Evolutionary conservation across 371 early-diverging fungal genomes (phyloP).

Genomic region (Conidiobolus incongruus): DNA sequence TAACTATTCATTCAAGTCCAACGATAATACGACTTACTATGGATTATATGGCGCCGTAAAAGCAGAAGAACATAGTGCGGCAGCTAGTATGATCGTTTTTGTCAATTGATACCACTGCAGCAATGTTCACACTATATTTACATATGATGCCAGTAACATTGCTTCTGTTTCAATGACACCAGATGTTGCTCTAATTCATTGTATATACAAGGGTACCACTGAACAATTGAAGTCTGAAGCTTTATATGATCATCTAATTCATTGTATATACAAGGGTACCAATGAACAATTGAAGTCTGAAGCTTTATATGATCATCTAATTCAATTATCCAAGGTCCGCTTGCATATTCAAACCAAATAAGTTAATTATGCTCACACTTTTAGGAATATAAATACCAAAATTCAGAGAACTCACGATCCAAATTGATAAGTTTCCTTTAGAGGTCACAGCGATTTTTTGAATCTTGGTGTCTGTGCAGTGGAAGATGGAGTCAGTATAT

Average conservation of each 20-base stretch:
- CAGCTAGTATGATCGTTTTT: conserved; percentile 21
- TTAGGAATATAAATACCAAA: conserved; percentile 23
- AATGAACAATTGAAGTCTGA: conserved; percentile 4
- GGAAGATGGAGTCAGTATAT: conserved; percentile 26
- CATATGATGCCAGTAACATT: conserved; percentile 10
- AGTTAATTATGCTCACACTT: conserved; percentile 11
- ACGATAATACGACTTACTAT: conserved; percentile 10
- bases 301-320: conserved; percentile 6
- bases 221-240: too few relatives aligned
- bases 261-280: conserved; percentile 14
- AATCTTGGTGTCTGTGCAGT: conserved; percentile 26
- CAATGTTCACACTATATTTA: conserved; percentile 21
- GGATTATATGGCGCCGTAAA: conserved; percentile 13
- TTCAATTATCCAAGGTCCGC: conserved; percentile 13
- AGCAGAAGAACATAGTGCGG: conserved; percentile 25
- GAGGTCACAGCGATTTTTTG: conserved; percentile 35
- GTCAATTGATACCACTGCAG: conserved; percentile 18
- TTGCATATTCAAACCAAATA: conserved; percentile 15
- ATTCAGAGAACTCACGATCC: conserved; percentile 19
- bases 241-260: conserved; percentile 18
- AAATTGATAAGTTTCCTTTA: conserved; percentile 21
- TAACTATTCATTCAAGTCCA: conserved; percentile 18
- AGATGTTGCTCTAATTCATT: conserved; percentile 19
- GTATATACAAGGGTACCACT: conserved; percentile 13
- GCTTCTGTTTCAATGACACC: conserved; percentile 23